Percentiles rank a stretch among this genome's conserved stretches.
Conservation (phyloP, 768 basidiomycete genomes). For the Cystofilobasidium bisporidii region DNA sequence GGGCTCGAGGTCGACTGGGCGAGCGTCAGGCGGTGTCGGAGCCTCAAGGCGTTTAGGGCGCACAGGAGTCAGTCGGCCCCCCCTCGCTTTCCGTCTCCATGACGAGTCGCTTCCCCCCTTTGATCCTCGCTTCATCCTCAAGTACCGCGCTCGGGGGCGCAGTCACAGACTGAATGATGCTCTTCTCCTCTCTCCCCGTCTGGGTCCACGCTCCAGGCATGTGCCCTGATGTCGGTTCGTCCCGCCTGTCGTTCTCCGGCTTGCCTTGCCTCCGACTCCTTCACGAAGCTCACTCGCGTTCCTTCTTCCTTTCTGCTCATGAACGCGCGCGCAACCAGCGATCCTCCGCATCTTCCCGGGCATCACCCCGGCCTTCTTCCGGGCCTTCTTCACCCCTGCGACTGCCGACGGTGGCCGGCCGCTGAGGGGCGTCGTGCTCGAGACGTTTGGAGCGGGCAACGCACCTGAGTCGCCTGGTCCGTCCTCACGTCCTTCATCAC, state of each 20-base stretch:
- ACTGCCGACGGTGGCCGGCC: slow-evolving; percentile 46
- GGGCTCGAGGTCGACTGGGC: slow-evolving; percentile 85
- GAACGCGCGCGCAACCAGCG: too few species aligned
- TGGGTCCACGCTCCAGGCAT: slow-evolving; percentile 49
- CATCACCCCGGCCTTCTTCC: slow-evolving; percentile 35
- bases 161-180: too few species aligned
- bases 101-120: too few species aligned
- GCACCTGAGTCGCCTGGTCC: slow-evolving; percentile 58
- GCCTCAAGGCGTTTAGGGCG: slow-evolving; percentile 63
- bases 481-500: neutral
- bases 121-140: too few species aligned
- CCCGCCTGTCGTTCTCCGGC: neutral
- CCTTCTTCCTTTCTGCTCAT: slow-evolving; percentile 1
- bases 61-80: slow-evolving; percentile 64
- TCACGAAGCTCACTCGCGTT: neutral
- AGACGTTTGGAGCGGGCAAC: slow-evolving; percentile 89
- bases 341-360: slow-evolving; percentile 32
- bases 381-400: slow-evolving; percentile 50
- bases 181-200: neutral
- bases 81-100: too few species aligned
- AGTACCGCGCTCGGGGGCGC: too few species aligned
- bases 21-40: slow-evolving; percentile 72
- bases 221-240: slow-evolving; percentile 68
- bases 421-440: slow-evolving; percentile 69
- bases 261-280: neutral